Percentiles rank a stretch among this genome's conserved stretches.
phyloP scores from a whole-genome alignment of 2,329 filamentous ascomycete species.

The Neurospora sp. region DNA sequence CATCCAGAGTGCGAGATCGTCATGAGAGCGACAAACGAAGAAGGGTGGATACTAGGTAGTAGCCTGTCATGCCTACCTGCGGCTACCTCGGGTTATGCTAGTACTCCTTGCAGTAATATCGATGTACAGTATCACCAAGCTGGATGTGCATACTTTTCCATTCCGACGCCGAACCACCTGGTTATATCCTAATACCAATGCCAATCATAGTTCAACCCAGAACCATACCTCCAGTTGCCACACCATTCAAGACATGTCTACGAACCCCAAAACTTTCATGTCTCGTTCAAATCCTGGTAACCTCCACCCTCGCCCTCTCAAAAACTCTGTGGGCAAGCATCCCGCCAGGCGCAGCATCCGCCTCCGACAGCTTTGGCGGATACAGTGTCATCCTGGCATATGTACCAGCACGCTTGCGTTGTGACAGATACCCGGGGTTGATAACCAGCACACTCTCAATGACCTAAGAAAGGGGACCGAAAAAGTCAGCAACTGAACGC shows the following conservation, averaged over 20 bases:
- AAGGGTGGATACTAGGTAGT: slow-evolving; percentile 36
- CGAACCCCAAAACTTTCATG: neutral
- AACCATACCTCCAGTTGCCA: neutral
- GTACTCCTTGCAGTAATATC: neutral
- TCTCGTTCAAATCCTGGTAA: slow-evolving; percentile 56
- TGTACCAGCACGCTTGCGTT: slow-evolving; percentile 73
- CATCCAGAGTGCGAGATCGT: slow-evolving; percentile 42
- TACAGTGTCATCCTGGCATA: slow-evolving; percentile 72
- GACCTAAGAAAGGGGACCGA: slow-evolving; percentile 44
- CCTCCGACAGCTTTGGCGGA: slow-evolving; percentile 48
- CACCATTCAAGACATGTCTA: neutral
- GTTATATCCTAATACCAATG: neutral
- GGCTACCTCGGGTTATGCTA: neutral
- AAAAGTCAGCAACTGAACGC: slow-evolving; percentile 7
- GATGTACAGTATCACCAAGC: neutral
- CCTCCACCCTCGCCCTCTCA: slow-evolving; percentile 76
- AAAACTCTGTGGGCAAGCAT: slow-evolving; percentile 67
- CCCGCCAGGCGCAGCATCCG: slow-evolving; percentile 43
- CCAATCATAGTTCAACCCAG: neutral
- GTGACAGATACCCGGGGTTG: slow-evolving; percentile 82
- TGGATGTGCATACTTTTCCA: neutral
- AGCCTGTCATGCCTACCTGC: neutral
- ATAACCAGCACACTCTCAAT: slow-evolving; percentile 83
- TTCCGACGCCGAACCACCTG: neutral
- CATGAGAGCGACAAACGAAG: slow-evolving; percentile 51